Base-by-base conservation (phyloP, 2,329 filamentous ascomycete genomes). In the Aspergillus caelatus region DNA sequence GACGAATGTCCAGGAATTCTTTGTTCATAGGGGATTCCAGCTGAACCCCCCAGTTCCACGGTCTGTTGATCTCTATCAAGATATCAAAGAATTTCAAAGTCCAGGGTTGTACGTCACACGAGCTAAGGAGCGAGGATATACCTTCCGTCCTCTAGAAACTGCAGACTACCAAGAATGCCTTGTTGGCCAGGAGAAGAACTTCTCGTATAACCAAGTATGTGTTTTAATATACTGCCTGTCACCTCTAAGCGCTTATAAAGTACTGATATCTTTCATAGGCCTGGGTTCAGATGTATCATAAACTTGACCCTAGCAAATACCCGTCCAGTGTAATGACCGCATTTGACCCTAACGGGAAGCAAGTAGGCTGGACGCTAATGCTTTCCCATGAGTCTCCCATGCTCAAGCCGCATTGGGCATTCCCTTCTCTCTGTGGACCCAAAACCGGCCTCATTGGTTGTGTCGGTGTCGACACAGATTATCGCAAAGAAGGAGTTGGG, bases 291-390 rank as follows among this genome's bases (percentile, higher is more conserved):
- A 77, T 75, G 16, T 82, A 79, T 56, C 71, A 77, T 53, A 62
- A 58, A 3, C 69, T 83, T 1, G 70, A 79, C 23, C 75, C 74
- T 4, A 64, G 61, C 4, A 65, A 74, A 10, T 75, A 79, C 63
- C 76, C 80, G 8, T 72, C 75, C 14, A 77, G 79, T 63, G 75
- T 80, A 30, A 81, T 82, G 79, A 72, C 76, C 2, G 80, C 79
- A 1, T 79, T 80, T 46, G 75, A 80, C 48, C 62, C 72, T 1
- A 43, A 72, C 1, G 77, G 76, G 3, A 71, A 72, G 4, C 80
- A 82, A 64, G 71, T 81, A 10, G 81, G 77, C 19, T 83, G 80
- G 81, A 80, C 80, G 2, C 64, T 83, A 12, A 83, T 82, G 80
- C 74, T 80, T 19, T 70, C 74, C 12, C 72, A 75, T 1, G 69